Percentiles rank a stretch among this genome's conserved stretches.
These are phyloP conservation scores for Populus hybrid DNA, from an alignment of 441 rosid genomes.

Conservation along the genomic window DNA sequence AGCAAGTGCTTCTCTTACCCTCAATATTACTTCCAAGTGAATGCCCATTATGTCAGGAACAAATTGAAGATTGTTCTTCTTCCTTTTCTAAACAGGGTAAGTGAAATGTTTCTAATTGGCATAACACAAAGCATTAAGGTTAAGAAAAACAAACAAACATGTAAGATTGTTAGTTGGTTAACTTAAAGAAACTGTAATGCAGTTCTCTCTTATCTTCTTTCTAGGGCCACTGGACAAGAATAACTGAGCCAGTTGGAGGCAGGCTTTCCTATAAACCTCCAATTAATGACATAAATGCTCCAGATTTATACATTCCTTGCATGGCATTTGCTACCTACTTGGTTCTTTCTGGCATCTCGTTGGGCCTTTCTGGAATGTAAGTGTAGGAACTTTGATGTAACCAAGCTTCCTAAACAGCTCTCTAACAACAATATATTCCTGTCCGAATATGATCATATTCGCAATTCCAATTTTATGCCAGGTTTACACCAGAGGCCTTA, in stretches of 20 bases:
- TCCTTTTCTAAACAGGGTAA: constrained; percentile 46
- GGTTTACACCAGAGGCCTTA: constrained; percentile 43
- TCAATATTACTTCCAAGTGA: constrained; percentile 49
- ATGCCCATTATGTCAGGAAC: constrained; percentile 44
- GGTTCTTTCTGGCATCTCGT: constrained; percentile 44
- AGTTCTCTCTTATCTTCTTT: background rate
- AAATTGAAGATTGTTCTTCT: constrained; percentile 44
- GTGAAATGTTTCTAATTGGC: background rate
- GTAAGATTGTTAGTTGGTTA: no score
- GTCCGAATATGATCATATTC: background rate
- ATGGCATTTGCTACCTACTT: constrained; percentile 47
- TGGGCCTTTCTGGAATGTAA: constrained; percentile 41
- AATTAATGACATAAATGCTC: constrained; percentile 45
- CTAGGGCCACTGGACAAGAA: constrained; percentile 45
- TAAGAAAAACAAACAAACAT: background rate
- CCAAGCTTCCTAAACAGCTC: background rate
- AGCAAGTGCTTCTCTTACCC: constrained; percentile 45
- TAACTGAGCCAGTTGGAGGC: constrained; percentile 47
- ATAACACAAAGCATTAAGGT: background rate
- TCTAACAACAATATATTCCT: background rate
- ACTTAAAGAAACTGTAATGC: background rate
- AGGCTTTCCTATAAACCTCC: constrained; percentile 42
- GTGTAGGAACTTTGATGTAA: constrained; percentile 6
- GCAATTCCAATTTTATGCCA: constrained; percentile 7
- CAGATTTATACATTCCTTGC: constrained; percentile 46